Base-by-base conservation (phyloP, 2,329 filamentous ascomycete species). In the Monosporascus sp. region DNA sequence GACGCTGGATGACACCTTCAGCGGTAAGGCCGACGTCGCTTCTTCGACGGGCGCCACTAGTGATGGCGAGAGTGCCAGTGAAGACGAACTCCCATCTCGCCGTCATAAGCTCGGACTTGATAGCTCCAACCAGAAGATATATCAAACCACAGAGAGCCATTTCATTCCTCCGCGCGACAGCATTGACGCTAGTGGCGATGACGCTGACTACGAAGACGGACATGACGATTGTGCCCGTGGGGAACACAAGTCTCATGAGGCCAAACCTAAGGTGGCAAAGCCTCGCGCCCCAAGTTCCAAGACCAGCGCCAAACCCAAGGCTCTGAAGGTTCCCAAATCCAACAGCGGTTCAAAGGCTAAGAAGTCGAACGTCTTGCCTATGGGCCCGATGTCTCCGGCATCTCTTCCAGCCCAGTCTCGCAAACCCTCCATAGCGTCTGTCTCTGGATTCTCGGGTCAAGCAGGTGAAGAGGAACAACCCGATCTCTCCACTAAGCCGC, bases 401-500 rank as follows among this genome's bases (percentile, higher is more conserved):
- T 90, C 88, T 2, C 73, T 90, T 51, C 84, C 88, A 18, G 78
- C 87, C 55, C 65, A 67, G 58, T 85, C 88, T 35, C 86, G 89
- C 63, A 94, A 94, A 72, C 82, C 83, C 39, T 92, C 89, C 1
- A 78, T 86, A 53, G 80, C 84, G 11, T 90, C 89, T 15, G 72
- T 71, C 15, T 69, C 69, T 15, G 65, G 70, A 38, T 59, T 76
- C 47, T 72, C 77, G 5, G 74, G 75, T 7, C 81, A 78, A 47
- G 76, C 78, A 35, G 90, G 91, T 60, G 90, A 96, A 60, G 92
- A 97, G 60, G 92, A 97, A 53, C 78, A 96, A 48, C 94, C 92
- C 3, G 93, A 99, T 63, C 76, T 97, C 20, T 97, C 93, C 0
- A 92, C 88, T 60, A 97, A 97, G 74, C 94, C 94, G 52, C 91